These are phyloP conservation scores for Ampelocalamus luodianensis DNA, from an alignment of 176 grass and related monocot species.

Conservation along the genomic window DNA sequence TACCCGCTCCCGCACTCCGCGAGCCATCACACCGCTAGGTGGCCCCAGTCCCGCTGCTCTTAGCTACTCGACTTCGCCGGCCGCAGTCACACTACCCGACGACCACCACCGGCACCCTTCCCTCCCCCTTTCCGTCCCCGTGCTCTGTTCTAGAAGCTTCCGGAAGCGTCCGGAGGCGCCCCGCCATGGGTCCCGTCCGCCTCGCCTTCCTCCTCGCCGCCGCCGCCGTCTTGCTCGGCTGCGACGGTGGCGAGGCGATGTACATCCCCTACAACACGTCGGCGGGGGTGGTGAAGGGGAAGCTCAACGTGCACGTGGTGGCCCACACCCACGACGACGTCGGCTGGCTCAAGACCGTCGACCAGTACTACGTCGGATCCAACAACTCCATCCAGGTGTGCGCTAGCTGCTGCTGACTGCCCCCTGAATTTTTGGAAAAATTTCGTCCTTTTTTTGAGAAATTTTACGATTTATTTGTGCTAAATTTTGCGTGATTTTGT, in stretches of 20 bases:
- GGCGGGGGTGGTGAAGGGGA: slow-evolving; percentile 55
- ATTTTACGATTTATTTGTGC: neutral
- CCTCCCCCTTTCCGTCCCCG: no score
- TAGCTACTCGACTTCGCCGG: neutral
- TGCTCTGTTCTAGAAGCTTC: neutral
- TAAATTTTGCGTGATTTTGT: neutral
- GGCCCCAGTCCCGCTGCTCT: neutral
- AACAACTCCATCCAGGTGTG: slow-evolving; percentile 78
- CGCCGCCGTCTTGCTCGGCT: neutral
- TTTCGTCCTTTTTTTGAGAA: neutral
- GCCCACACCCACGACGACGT: slow-evolving; percentile 92
- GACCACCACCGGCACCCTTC: neutral
- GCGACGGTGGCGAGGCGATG: slow-evolving; percentile 39
- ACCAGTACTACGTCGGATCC: slow-evolving; percentile 92
- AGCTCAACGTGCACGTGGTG: slow-evolving; percentile 92
- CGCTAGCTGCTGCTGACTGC: neutral
- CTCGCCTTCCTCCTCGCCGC: neutral
- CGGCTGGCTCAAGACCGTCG: slow-evolving; percentile 96
- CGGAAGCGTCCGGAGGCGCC: neutral
- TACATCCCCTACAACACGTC: slow-evolving; percentile 96
- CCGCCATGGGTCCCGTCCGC: slow-evolving; percentile 31
- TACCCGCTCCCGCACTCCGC: neutral
- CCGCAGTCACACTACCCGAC: slow-evolving; percentile 1
- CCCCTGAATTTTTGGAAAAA: neutral
- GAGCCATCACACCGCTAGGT: neutral